These are phyloP conservation scores for Colletotrichum cordylinicola DNA, from an alignment of 2,329 filamentous ascomycete species.

Conservation along the genomic window DNA sequence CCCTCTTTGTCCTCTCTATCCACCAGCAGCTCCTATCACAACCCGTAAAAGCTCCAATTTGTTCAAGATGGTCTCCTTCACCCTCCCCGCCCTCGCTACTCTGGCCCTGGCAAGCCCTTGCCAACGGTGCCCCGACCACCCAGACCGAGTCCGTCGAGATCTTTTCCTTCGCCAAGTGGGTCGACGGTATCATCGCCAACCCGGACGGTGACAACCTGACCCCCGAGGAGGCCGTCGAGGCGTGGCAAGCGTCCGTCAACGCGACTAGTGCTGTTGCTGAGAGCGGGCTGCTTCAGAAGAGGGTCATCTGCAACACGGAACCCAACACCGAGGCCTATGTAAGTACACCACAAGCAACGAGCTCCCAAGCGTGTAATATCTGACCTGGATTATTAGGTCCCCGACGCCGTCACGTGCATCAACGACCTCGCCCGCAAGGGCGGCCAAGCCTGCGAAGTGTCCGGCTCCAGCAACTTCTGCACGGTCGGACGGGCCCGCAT, in stretches of 20 bases:
- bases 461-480: background rate
- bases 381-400: background rate
- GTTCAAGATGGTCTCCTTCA: conserved; percentile 3
- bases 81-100: background rate
- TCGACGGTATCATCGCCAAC: conserved; percentile 17
- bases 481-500: background rate
- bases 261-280: background rate
- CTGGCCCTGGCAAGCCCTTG: background rate
- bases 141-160: background rate
- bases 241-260: background rate
- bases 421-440: conserved; percentile 10
- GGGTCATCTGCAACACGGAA: background rate
- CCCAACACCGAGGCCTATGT: background rate
- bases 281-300: background rate
- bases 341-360: background rate
- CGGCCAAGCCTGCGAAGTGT: background rate
- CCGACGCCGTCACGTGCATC: conserved; percentile 16
- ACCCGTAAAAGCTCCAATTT: background rate
- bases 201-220: conserved; percentile 13
- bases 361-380: background rate
- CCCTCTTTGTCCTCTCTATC: background rate
- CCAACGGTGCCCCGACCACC: background rate
- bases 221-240: conserved; percentile 5
- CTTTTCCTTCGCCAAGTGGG: conserved; percentile 17
- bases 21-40: background rate